These are phyloP conservation scores for Elongisporangium prolatum DNA, from an alignment of 352 stramenopile genomes.

Conservation along the genomic window DNA sequence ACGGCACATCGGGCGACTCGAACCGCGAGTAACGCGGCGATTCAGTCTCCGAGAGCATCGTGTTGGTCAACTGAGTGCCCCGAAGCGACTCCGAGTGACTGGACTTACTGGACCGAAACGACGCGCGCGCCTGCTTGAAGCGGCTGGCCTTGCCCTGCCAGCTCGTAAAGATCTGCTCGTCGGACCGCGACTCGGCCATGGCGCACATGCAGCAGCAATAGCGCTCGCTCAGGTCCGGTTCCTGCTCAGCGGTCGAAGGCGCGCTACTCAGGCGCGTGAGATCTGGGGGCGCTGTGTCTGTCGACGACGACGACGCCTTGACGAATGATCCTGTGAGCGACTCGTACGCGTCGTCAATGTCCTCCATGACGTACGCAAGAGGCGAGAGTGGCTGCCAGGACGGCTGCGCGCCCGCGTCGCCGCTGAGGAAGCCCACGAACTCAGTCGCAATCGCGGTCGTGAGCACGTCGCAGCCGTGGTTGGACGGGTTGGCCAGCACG, in stretches of 20 bases:
- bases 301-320: background rate
- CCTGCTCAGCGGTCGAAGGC: slow-evolving; percentile 6
- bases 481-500: slow-evolving; percentile 31
- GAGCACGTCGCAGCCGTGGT: slow-evolving; percentile 32
- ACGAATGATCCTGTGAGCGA: background rate
- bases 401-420: slow-evolving; percentile 4
- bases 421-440: slow-evolving; percentile 26
- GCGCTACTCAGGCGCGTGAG: slow-evolving; percentile 4
- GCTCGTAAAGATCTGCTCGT: slow-evolving; percentile 32
- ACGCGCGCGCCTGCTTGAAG: background rate
- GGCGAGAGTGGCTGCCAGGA: slow-evolving; percentile 19
- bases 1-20: background rate
- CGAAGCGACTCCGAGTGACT: background rate
- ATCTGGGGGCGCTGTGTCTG: background rate
- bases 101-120: background rate
- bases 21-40: background rate
- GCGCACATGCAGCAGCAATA: slow-evolving; percentile 41
- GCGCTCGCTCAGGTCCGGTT: slow-evolving; percentile 10
- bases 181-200: slow-evolving; percentile 22
- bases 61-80: background rate
- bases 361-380: slow-evolving; percentile 11
- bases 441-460: slow-evolving; percentile 21
- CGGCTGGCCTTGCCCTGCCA: slow-evolving; percentile 17
- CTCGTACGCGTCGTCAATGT: slow-evolving; percentile 3
- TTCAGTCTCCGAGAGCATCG: background rate